Evolutionary conservation across 208 protist genomes (phyloP).

Genomic region (Leishmania aethiopica): DNA sequence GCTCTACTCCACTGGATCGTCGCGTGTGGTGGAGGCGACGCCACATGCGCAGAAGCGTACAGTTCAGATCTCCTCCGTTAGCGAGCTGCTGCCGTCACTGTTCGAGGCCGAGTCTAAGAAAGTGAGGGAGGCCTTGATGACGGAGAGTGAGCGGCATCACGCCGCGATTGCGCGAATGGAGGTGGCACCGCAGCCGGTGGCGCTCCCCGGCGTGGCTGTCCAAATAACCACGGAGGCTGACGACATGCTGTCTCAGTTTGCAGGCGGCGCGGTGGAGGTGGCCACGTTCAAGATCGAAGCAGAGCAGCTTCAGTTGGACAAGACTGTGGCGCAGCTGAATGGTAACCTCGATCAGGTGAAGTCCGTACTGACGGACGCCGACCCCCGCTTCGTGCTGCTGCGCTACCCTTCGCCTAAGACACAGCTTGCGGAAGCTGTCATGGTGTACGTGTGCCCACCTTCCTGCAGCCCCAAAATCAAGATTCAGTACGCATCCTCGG

Average conservation of each 20-base stretch:
- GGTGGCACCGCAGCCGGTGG: slow-evolving; percentile 57
- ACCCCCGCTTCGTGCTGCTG: slow-evolving; percentile 44
- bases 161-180: slow-evolving; percentile 65
- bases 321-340: slow-evolving; percentile 8
- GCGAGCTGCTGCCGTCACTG: slow-evolving; percentile 45
- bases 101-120: slow-evolving; percentile 43
- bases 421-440: slow-evolving; percentile 29
- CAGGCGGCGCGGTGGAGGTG: slow-evolving; percentile 31
- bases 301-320: slow-evolving; percentile 32
- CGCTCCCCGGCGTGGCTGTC: slow-evolving; percentile 59
- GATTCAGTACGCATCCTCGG: slow-evolving; percentile 81
- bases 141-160: slow-evolving; percentile 58
- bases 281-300: slow-evolving; percentile 51
- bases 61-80: slow-evolving; percentile 33
- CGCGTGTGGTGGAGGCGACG: slow-evolving; percentile 28
- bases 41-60: slow-evolving; percentile 38
- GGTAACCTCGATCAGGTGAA: slow-evolving; percentile 27
- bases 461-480: slow-evolving; percentile 61
- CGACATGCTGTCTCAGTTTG: slow-evolving; percentile 41
- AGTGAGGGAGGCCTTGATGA: slow-evolving; percentile 65
- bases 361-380: slow-evolving; percentile 32
- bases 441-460: slow-evolving; percentile 81
- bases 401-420: slow-evolving; percentile 32
- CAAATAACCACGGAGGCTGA: slow-evolving; percentile 46
- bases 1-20: slow-evolving; percentile 59